phyloP scores from a whole-genome alignment of 139 green algal species.

The Bryopsis sp. region DNA sequence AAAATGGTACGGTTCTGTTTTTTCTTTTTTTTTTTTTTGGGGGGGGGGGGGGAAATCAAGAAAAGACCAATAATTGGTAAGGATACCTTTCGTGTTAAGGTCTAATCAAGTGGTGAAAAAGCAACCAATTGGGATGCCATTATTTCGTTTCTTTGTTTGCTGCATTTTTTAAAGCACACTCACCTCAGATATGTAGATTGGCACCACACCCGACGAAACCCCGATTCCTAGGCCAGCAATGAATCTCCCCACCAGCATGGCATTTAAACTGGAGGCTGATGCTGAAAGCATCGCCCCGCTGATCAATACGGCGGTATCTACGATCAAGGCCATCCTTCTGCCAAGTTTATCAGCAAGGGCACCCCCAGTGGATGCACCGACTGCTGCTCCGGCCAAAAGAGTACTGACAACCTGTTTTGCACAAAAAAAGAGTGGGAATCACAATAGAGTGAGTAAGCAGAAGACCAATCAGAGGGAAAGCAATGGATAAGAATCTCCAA shows the following conservation, averaged over 20 bases:
- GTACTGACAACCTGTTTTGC: conserved; percentile 66
- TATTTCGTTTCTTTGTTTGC: neutral
- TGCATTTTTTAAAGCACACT: neutral
- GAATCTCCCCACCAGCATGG: conserved; percentile 67
- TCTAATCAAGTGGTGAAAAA: no score
- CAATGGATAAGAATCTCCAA: no score
- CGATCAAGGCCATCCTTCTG: conserved; percentile 51
- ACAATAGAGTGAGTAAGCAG: no score
- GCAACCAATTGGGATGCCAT: no score
- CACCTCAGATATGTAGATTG: conserved; percentile 89
- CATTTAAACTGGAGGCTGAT: conserved; percentile 36
- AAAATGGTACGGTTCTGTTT: no score
- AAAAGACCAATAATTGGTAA: no score
- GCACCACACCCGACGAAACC: conserved; percentile 79
- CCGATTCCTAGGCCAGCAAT: conserved; percentile 85
- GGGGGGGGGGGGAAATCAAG: no score
- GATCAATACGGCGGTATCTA: conserved; percentile 51
- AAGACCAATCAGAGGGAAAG: no score
- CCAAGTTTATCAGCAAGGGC: conserved; percentile 65
- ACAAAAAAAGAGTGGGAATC: neutral
- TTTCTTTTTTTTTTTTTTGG: no score
- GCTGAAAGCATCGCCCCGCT: conserved; percentile 58
- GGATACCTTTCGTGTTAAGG: no score
- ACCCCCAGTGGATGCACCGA: conserved; percentile 56
- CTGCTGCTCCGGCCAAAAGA: conserved; percentile 63